Conservation (phyloP, 2,329 filamentous ascomycete genomes). For the Ascochyta pisi region DNA sequence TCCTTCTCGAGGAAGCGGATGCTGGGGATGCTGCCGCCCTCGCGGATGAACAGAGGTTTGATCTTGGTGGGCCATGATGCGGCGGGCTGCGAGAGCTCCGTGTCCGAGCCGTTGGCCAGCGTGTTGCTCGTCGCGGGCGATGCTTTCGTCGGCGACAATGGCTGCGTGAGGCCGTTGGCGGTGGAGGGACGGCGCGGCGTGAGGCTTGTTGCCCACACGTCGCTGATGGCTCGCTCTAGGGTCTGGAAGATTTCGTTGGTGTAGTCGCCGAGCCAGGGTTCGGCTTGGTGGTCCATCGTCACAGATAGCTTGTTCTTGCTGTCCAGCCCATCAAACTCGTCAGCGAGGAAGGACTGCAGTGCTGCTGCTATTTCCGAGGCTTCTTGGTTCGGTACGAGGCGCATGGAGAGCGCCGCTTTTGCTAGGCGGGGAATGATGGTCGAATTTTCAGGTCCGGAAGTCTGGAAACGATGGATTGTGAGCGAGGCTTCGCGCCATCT, state of each 20-base stretch:
- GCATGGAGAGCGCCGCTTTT: conserved; percentile 85
- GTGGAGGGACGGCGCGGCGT: conserved; percentile 21
- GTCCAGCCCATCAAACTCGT: conserved; percentile 75
- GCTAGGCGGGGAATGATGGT: conserved; percentile 91
- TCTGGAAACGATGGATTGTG: conserved; percentile 91
- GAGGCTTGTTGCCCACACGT: conserved; percentile 74
- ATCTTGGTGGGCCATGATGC: conserved; percentile 13
- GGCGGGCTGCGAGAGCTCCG: not conserved
- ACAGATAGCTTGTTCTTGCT: conserved; percentile 83
- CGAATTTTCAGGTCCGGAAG: conserved; percentile 85
- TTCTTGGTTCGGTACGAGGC: conserved; percentile 92
- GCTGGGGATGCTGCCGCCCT: conserved; percentile 93
- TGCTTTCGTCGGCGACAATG: conserved; percentile 19
- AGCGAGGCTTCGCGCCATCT: conserved; percentile 95
- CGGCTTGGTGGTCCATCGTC: conserved; percentile 88
- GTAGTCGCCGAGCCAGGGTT: conserved; percentile 94
- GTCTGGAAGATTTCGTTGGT: conserved; percentile 90
- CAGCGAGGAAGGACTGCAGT: conserved; percentile 71
- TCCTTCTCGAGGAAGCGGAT: conserved; percentile 96
- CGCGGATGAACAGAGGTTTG: conserved; percentile 89
- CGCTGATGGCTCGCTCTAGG: conserved; percentile 81
- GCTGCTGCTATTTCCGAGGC: conserved; percentile 75
- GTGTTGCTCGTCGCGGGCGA: conserved; percentile 59
- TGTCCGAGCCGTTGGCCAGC: conserved; percentile 52
- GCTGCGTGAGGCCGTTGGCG: not conserved